Evolutionary conservation across 2,329 filamentous ascomycete species (phyloP), one percentile per base, ranked within the genome.

Genomic region (Diaporthe sp.): DNA sequence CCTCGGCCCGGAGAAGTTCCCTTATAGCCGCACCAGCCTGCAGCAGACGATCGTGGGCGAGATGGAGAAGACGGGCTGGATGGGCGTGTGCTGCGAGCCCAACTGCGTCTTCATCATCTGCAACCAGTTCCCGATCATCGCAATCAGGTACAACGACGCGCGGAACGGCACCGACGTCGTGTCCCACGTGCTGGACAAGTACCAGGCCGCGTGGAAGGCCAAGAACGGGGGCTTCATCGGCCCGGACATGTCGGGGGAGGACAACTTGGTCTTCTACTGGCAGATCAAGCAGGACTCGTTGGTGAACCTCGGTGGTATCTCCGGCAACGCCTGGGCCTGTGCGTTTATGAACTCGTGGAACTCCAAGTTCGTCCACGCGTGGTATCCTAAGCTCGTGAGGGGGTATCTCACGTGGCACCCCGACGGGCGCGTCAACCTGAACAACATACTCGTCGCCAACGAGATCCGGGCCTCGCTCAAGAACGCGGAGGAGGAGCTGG

Each of bases 41-140:
- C 84, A 87, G 76, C 72, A 78, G 22, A 81, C 79, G 3, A 81
- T 79, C 17, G 72, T 86, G n/a, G 81, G 84, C 42, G 76, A 80
- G 53, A 86, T 86, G 84, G 84, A 85, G 76, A 70, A 78, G 17
- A 82, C 83, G 58, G 79, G 78, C 0, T 87, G 84, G 84, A 76
- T 85, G 2, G 84, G 85, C 0, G 85, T 84, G 1, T 87, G 84
- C 65, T 87, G 85, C 75, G 85, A 86, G 78, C 85, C 84, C 2
- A 87, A 86, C 77, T 78, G 77, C 4, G 80, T 85, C 10, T 85
- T 84, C 74, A 77, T 85, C 6, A 82, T 85, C 60, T 86, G 85
- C 78, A 86, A 86, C 76, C 85, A 86, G 74, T 87, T 87, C 79
- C 84, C 84, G 4, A 84, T 85, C 58, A 83, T 85, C 44, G 83